These are phyloP conservation scores for Amoeboaphelidium protococcarum DNA, from an alignment of 371 early-diverging fungal genomes.

Conservation along the genomic window DNA sequence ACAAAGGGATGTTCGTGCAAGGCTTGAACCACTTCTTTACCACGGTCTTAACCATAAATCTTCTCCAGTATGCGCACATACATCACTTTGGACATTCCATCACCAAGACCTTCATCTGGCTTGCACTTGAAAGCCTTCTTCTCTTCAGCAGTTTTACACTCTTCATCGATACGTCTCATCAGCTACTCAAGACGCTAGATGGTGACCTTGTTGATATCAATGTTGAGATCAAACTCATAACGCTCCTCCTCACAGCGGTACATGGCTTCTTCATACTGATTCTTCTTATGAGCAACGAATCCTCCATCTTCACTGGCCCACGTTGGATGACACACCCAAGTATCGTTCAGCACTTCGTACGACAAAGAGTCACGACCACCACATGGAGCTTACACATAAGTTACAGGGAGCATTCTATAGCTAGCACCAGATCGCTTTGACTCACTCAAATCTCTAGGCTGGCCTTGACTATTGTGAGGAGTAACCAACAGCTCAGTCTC, in stretches of 20 bases:
- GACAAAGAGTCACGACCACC: constrained; percentile 67
- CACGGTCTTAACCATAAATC: constrained; percentile 62
- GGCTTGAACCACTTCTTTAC: constrained; percentile 65
- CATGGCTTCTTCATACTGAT: constrained; percentile 77
- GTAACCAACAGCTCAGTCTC: constrained; percentile 3
- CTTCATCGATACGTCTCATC: neutral
- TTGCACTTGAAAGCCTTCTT: neutral
- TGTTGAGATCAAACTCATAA: constrained; percentile 92
- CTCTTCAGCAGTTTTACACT: neutral
- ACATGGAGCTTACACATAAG: constrained; percentile 21
- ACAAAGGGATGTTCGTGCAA: constrained; percentile 73
- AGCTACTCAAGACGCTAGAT: constrained; percentile 52
- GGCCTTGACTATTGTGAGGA: constrained; percentile 1
- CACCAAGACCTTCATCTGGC: neutral
- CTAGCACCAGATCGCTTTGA: constrained; percentile 1
- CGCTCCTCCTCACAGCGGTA: constrained; percentile 93
- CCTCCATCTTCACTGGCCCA: constrained; percentile 83
- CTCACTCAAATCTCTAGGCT: constrained; percentile 1
- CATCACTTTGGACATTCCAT: constrained; percentile 46
- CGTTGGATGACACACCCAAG: constrained; percentile 81
- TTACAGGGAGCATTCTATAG: constrained; percentile 5
- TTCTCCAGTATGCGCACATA: constrained; percentile 74
- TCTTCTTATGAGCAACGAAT: constrained; percentile 80
- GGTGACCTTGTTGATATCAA: constrained; percentile 70
- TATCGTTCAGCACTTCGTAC: constrained; percentile 83